Evolutionary conservation across 2,329 filamentous ascomycete genomes (phyloP), one percentile per base, ranked within the genome.

Genomic region (Fusarium foetens): DNA sequence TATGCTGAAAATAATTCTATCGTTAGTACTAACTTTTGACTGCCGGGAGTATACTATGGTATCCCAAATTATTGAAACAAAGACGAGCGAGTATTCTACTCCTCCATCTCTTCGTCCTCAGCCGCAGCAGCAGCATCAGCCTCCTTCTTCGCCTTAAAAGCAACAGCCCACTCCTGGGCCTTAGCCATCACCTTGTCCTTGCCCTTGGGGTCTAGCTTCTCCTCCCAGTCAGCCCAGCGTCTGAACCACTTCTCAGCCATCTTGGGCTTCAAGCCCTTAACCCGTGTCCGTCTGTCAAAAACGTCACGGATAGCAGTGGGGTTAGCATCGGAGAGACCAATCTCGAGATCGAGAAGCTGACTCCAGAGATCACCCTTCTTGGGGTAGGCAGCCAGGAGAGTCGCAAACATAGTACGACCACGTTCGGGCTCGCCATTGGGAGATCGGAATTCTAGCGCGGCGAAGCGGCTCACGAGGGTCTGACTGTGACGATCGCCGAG

Each of bases 341-440:
- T 87, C 84, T 99, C 96, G 62, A 98, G 87, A 79, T 97, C 94
- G 3, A 98, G 84, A 73, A 97, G 91, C 82, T 97, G 92, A 81
- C 94, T 96, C 95, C 95, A 98, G 57, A 98, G 85, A 80, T 98
- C 94, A 66, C 94, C 90, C 80, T 94, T 93, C 85, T 97, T 97
- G 49, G 94, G 94, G 85, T 92, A 97, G 8, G 92, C 92, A 39
- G 90, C 89, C 12, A 99, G 86, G 13, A 99, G 86, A 42, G 92
- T 93, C 81, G 98, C 95, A 77, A 98, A 98, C 79, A 98, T 92
- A 31, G 97, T 99, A 23, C 97, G 92, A 14, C 96, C 96, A 65
- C 94, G 93, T 83, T 99, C 97, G 6, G 94, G 86, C 76, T 97
- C 93, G 60, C 95, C 95, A 76, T 92, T 90, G 12, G 90, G 82